Evolutionary conservation across 805 yeast species (phyloP), one percentile per base, ranked within the genome.

Genomic region (Metschnikowia proteae): DNA sequence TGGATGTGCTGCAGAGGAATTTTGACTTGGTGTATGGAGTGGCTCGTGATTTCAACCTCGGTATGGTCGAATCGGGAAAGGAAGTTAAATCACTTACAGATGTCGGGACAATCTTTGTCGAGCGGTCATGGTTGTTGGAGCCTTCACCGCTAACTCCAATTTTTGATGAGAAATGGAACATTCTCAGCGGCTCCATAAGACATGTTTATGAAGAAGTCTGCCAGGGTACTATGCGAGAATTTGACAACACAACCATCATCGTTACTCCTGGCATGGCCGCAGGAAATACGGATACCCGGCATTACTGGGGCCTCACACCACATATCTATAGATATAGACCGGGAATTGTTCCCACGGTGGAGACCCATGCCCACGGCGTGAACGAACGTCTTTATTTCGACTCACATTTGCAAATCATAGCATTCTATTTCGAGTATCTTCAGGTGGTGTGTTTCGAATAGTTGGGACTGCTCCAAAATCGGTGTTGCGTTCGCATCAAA

Each of bases 201-300:
- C 78, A 75, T 46, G 67, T 75, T 70, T 51, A 69, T 50, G 79
- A 75, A 55, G 76, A 76, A 23, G 70, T 71, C 3, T 66, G 64
- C 52, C 64, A 71, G 4, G 67, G 66, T 13, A 47, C 53, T 3
- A 43, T 46, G 33, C 53, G 49, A 9, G 66, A 65, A 9, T 51
- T 48, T 36, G 67, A 48, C 10, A 48, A 38, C 22, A 29, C 42
- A 3, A 66, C 67, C 17, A 59, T 74, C 10, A 58, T 77, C 35
- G 74, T 80, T 9, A 71, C 84, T 2, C 88, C 90, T 1, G 70
- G 78, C n/a, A 62, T 84, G 34, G 77, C 81, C 74, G 71, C 86
- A 2, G 91, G 84, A 22, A 84, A 84, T 62, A 85, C 91, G 1
- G 91, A 86, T 60, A 84, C 90, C 4, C 68, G 71, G 49, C 73